A percentile compares a stretch with the other conserved stretches of the same genome.
These are phyloP conservation scores for Ambispora gerdemannii DNA, from an alignment of 192 early-diverging fungal genomes.

Conservation along the genomic window DNA sequence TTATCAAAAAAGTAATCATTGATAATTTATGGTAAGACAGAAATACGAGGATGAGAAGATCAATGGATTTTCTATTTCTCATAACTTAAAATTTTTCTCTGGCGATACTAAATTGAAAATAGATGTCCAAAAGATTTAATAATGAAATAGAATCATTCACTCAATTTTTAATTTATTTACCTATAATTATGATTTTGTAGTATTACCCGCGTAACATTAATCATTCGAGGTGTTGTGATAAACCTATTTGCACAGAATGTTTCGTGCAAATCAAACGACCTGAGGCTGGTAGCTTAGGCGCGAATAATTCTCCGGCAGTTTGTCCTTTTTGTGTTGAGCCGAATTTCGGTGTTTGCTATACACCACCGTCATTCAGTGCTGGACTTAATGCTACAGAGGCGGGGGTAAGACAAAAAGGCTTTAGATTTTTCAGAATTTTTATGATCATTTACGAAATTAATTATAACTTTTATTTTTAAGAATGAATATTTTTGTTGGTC, in stretches of 20 bases:
- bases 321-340: slow-evolving; percentile 89
- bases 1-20: no score
- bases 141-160: no score
- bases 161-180: no score
- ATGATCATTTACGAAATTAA: background rate
- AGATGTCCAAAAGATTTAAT: no score
- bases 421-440: slow-evolving; percentile 23
- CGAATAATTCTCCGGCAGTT: slow-evolving; percentile 56
- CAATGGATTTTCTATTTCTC: no score
- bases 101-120: no score
- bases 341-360: slow-evolving; percentile 81
- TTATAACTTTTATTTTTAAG: slow-evolving; percentile 23
- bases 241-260: slow-evolving; percentile 96
- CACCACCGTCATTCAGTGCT: slow-evolving; percentile 42
- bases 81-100: no score
- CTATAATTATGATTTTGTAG: no score
- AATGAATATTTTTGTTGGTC: no score
- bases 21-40: no score
- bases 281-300: slow-evolving; percentile 55
- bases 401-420: slow-evolving; percentile 15
- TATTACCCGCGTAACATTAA: slow-evolving; percentile 93
- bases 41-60: no score
- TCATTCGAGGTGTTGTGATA: slow-evolving; percentile 88
- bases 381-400: slow-evolving; percentile 25
- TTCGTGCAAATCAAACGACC: slow-evolving; percentile 94